Percentiles rank a stretch among this genome's conserved stretches.
phyloP scores from a whole-genome alignment of 441 rosid species.

The Erodium texanum region DNA sequence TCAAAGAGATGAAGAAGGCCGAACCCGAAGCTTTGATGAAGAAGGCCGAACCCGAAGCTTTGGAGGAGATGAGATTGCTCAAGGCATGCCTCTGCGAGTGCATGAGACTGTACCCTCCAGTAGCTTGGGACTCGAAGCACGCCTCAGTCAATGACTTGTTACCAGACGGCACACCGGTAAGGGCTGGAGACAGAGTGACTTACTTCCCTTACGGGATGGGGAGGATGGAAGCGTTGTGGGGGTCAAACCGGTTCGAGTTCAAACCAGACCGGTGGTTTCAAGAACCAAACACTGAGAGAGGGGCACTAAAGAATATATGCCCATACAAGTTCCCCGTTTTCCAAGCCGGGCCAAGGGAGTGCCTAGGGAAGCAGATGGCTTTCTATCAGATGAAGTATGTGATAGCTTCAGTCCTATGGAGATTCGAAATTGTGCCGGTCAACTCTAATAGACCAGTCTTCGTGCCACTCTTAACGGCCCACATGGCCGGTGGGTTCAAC shows the following conservation, averaged over 20 bases:
- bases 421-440: slow-evolving; percentile 39
- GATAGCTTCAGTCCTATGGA: slow-evolving; percentile 44
- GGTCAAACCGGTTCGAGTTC: slow-evolving; percentile 38
- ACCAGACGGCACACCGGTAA: slow-evolving; percentile 41
- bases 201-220: slow-evolving; percentile 50
- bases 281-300: slow-evolving; percentile 4
- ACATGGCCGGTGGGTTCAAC: slow-evolving; percentile 73
- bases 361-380: slow-evolving; percentile 58
- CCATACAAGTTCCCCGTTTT: slow-evolving; percentile 47
- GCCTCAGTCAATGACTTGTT: slow-evolving; percentile 29
- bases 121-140: slow-evolving; percentile 55
- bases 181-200: slow-evolving; percentile 36
- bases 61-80: slow-evolving; percentile 37
- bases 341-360: slow-evolving; percentile 59
- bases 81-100: slow-evolving; percentile 37
- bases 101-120: slow-evolving; percentile 53
- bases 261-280: slow-evolving; percentile 44
- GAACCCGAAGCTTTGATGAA: slow-evolving; percentile 34
- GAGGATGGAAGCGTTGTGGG: slow-evolving; percentile 51
- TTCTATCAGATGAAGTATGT: slow-evolving; percentile 47
- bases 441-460: slow-evolving; percentile 32
- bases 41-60: slow-evolving; percentile 28
- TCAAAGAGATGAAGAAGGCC: background rate
- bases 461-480: slow-evolving; percentile 73
- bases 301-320: slow-evolving; percentile 29